Evolutionary conservation across 1,284 basidiomycete genomes (phyloP).

Genomic region (Fomitopsis schrenkii): DNA sequence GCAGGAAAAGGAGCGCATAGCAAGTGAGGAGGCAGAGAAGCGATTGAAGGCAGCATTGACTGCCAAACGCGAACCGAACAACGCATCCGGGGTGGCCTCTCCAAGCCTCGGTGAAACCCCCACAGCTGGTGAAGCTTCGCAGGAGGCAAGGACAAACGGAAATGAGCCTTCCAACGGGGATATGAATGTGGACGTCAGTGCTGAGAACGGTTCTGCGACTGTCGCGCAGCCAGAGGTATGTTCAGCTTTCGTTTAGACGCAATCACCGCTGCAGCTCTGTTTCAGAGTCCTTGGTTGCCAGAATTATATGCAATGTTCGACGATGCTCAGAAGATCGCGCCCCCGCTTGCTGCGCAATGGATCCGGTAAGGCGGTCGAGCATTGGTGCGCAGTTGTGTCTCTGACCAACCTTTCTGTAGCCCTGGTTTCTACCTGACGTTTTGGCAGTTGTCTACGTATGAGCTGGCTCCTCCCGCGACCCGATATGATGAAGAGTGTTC

Average conservation of each 20-base stretch:
- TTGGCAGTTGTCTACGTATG: conserved; percentile 91
- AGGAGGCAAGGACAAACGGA: conserved; percentile 25
- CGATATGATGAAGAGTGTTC: conserved; percentile 70
- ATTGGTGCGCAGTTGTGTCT: background rate
- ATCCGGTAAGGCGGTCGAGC: conserved; percentile 56
- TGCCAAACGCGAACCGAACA: conserved; percentile 68
- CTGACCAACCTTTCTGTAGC: conserved; percentile 35
- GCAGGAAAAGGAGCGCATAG: conserved; percentile 61
- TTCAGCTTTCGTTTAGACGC: background rate
- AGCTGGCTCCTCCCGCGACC: conserved; percentile 69
- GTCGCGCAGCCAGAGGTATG: background rate
- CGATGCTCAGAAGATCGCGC: conserved; percentile 64
- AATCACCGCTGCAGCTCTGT: background rate
- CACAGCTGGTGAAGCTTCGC: conserved; percentile 29
- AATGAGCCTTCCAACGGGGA: conserved; percentile 33
- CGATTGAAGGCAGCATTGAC: conserved; percentile 71
- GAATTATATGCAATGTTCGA: conserved; percentile 67
- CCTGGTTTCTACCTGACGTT: conserved; percentile 91
- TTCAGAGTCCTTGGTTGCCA: conserved; percentile 72
- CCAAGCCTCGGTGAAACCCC: conserved; percentile 40
- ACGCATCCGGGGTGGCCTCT: conserved; percentile 57
- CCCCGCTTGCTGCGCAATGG: conserved; percentile 55
- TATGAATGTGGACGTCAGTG: conserved; percentile 35
- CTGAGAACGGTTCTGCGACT: conserved; percentile 3
- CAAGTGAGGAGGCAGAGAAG: conserved; percentile 71